Percentiles rank a stretch among this genome's conserved stretches.
Conservation (phyloP, 345 rosid species). For the Schrenkiella parvula region DNA sequence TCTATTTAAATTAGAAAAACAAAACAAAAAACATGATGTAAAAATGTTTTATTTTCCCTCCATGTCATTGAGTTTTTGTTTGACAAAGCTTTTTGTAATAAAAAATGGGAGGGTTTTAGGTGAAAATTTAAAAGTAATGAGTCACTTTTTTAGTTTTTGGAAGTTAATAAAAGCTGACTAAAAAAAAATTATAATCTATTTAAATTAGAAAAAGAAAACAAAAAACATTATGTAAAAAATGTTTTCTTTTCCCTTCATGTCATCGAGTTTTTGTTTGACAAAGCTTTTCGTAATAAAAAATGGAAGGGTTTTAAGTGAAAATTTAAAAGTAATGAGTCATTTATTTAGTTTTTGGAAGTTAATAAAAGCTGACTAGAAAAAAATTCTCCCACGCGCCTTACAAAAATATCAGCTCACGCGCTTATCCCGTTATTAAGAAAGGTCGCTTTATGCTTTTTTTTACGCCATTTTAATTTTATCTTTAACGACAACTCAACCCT, state of each 20-base stretch:
- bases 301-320: not conserved
- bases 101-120: not conserved
- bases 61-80: too few relatives aligned
- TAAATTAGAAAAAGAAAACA: too few relatives aligned
- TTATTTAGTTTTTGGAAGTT: not conserved
- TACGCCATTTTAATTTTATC: constrained; percentile 5
- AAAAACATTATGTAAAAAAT: too few relatives aligned
- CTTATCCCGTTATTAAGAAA: not conserved
- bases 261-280: not conserved
- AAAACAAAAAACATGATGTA: too few relatives aligned
- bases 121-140: not conserved
- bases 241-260: too few relatives aligned
- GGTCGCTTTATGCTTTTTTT: not conserved
- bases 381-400: too few relatives aligned
- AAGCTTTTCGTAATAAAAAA: not conserved
- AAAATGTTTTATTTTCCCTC: too few relatives aligned
- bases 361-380: not conserved
- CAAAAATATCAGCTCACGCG: not conserved
- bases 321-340: not conserved
- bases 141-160: not conserved
- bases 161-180: not conserved
- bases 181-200: too few relatives aligned
- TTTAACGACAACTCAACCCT: constrained; percentile 6
- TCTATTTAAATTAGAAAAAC: too few relatives aligned
- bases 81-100: not conserved